Evolutionary conservation across 1,139 yeast genomes (phyloP), one percentile per base, ranked within the genome.

Genomic region (Debaryomyces sp.): DNA sequence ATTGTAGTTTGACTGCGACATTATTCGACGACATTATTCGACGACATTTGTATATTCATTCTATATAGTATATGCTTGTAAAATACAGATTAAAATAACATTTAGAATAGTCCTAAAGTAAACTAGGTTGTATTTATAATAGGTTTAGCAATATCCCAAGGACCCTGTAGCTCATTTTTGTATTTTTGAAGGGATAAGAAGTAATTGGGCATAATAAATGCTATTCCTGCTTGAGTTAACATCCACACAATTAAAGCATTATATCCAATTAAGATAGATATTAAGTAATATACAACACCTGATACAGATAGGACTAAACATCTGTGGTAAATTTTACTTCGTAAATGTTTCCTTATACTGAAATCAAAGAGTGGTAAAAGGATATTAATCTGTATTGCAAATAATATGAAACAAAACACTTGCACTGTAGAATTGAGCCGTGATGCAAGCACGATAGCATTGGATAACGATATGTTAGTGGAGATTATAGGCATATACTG

Each of bases 131-230:
- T 33, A 21, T 41, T 41, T 10, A 76, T 63, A 12, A 72, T 65
- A 0, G 96, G 96, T 59, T 80, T 82, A 10, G 96, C 96, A 1
- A 88, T 84, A 64, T 90, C 97, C 97, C 97, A 90, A 0, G 97
- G 97, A 0, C 97, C 97, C 66, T 87, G 92, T 48, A 90, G 73
- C 63, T 89, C 96, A 63, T 89, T 89, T 65, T 90, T 90, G 62
- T 89, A 89, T 66, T 83, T 80, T 61, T 90, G 97, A 36, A 90
- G 68, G 38, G 78, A 78, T 47, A 89, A 67, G 56, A 89, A 85
- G 69, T 89, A 86, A 39, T 78, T 77, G 1, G 96, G 96, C 41
- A 89, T 77, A 2, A 81, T 69, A n/a, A 85, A 66, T 7, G 77
- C 64, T 3, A 87, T 78, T 46, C 74, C 63, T 1, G 74, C 53